Percentiles rank a stretch among this genome's conserved stretches.
phyloP scores from a whole-genome alignment of 2,329 filamentous ascomycete species.

The Fusarium sacchari region DNA sequence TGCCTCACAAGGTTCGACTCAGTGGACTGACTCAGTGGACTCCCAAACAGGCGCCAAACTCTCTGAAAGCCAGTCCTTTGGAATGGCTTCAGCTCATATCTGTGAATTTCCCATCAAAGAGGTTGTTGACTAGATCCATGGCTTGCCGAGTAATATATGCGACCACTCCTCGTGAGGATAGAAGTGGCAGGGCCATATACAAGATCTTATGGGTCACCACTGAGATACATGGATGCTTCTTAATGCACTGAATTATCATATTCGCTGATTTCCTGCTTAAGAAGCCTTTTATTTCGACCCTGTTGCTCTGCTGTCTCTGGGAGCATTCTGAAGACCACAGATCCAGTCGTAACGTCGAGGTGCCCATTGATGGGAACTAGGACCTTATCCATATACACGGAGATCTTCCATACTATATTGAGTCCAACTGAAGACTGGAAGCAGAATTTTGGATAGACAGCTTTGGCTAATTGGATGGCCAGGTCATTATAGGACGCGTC shows the following conservation, averaged over 20 bases:
- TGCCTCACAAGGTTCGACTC: constrained; percentile 48
- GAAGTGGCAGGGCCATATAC: constrained; percentile 66
- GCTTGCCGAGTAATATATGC: constrained; percentile 41
- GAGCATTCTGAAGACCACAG: constrained; percentile 60
- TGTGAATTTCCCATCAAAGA: constrained; percentile 32
- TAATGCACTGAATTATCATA: constrained; percentile 60
- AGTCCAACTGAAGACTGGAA: constrained; percentile 26
- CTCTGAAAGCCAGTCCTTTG: constrained; percentile 60
- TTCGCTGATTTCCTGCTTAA: constrained; percentile 62
- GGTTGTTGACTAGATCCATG: constrained; percentile 39
- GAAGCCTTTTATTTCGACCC: constrained; percentile 41
- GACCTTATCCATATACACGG: constrained; percentile 57
- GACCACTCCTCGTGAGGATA: constrained; percentile 61
- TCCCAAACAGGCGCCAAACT: constrained; percentile 64
- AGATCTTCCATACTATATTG: constrained; percentile 67
- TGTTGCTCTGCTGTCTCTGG: constrained; percentile 52
- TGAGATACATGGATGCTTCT: constrained; percentile 56
- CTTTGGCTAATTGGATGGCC: constrained; percentile 62
- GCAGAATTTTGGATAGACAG: constrained; percentile 64
- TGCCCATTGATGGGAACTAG: constrained; percentile 64
- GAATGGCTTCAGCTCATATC: constrained; percentile 39
- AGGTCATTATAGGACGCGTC: constrained; percentile 60
- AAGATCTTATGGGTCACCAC: constrained; percentile 63
- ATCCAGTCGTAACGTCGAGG: constrained; percentile 65
- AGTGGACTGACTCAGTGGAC: constrained; percentile 55